Evolutionary conservation across 2,329 filamentous ascomycete species (phyloP).

Genomic region (Acrodontium crateriforme): DNA sequence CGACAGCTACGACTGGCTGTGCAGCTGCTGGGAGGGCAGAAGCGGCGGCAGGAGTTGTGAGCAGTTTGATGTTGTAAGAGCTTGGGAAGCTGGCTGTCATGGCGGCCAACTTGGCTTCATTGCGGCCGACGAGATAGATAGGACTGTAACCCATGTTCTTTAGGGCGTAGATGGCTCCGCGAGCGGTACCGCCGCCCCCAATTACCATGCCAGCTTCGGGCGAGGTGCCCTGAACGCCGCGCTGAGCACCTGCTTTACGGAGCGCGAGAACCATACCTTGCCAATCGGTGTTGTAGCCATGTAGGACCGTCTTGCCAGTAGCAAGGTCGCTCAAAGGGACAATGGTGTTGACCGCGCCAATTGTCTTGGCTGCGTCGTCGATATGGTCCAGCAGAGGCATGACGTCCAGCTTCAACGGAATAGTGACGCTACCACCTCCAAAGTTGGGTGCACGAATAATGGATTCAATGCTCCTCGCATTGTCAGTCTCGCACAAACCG

Average conservation of each 20-base stretch:
- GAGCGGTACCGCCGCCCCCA: slow-evolving; percentile 80
- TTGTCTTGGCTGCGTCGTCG: slow-evolving; percentile 61
- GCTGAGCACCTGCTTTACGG: slow-evolving; percentile 48
- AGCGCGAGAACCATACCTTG: slow-evolving; percentile 77
- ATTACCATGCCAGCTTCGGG: slow-evolving; percentile 59
- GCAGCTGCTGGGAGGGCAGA: slow-evolving; percentile 33
- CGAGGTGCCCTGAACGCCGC: slow-evolving; percentile 16
- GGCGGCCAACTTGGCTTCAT: slow-evolving; percentile 49
- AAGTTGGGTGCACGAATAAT: slow-evolving; percentile 61
- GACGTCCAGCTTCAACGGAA: slow-evolving; percentile 83
- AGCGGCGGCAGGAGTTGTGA: slow-evolving; percentile 41
- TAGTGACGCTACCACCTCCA: slow-evolving; percentile 88
- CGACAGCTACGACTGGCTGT: slow-evolving; percentile 60
- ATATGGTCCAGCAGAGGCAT: slow-evolving; percentile 69
- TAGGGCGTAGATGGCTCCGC: slow-evolving; percentile 81
- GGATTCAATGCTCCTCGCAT: slow-evolving; percentile 44
- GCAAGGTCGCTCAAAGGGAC: slow-evolving; percentile 40
- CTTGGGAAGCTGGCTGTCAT: slow-evolving; percentile 61
- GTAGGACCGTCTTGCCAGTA: slow-evolving; percentile 33
- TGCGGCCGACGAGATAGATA: slow-evolving; percentile 77
- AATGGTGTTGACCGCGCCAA: slow-evolving; percentile 92
- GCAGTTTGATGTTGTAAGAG: slow-evolving; percentile 55
- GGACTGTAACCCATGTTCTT: slow-evolving; percentile 70
- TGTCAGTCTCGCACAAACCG: slow-evolving; percentile 57
- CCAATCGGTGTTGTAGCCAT: slow-evolving; percentile 94